Base-by-base conservation (phyloP, 1,284 basidiomycete genomes). In the Leccinum subrobustum region DNA sequence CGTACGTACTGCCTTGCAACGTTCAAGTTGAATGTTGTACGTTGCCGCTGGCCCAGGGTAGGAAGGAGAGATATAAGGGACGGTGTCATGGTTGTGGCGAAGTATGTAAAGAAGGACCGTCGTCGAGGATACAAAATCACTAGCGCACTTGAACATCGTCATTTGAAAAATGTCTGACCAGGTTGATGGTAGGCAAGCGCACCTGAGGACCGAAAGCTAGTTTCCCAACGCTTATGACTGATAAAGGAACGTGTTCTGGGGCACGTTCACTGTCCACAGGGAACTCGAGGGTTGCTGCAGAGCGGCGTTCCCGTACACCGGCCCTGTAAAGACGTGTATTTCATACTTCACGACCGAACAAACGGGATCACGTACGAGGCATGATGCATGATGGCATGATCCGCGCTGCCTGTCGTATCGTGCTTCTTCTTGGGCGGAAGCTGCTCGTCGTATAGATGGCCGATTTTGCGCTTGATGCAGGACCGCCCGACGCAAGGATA, bases 381-480 rank as follows among this genome's bases (percentile, higher is more conserved):
- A 42, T 51, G 48, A 64, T 64, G 31, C 31, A 4, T 12, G 11
- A 12, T 33, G 33, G 33, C 7, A n/a, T 52, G 48, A 64, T 64
- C 59, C 65, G 56, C 37, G 63, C 63, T 7, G 64, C 35, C 18
- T 18, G 60, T 11, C 71, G 47, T 4, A 69, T 67, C 58, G 72
- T 75, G 76, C 64, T 83, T 85, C 57, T 75, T 72, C 70, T 81
- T 79, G 6, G 72, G 65, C 4, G 82, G 83, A 61, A 89, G 84
- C 57, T 85, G 85, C 70, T 95, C 92, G 75, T 95, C 93, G 70
- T 94, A 96, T 9, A 95, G 80, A 76, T 95, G 92, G 0, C 92
- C 91, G 65, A 95, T 96, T 73, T 95, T 93, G 58, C 94, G 86
- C 75, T 95, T 95, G 67, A 96, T 92, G n/a, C 25, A 48, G 23